Conservation (phyloP, 345 rosid genomes). For the Cardiospermum halicacabum region DNA sequence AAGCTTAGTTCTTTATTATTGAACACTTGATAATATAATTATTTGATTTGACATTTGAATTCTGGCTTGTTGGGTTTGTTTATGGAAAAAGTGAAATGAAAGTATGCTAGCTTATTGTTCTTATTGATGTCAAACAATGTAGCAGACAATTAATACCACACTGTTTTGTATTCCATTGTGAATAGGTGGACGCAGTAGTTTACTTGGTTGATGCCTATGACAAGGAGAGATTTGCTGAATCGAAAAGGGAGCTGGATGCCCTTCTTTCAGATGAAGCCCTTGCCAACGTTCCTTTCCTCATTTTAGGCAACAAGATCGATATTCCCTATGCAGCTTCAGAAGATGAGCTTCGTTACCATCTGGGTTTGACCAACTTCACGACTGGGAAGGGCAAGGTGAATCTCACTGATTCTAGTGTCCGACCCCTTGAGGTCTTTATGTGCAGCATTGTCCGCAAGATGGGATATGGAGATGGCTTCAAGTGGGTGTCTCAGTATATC, state of each 20-base stretch:
- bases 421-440: constrained; percentile 57
- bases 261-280: constrained; percentile 52
- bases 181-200: constrained; percentile 55
- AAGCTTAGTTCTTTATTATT: neutral
- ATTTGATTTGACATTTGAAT: neutral
- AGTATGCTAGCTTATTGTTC: neutral
- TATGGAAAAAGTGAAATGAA: neutral
- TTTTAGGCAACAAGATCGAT: constrained; percentile 59
- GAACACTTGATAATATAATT: neutral
- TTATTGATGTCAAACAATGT: neutral
- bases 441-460: constrained; percentile 60
- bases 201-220: constrained; percentile 60
- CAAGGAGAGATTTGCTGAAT: constrained; percentile 56
- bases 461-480: constrained; percentile 66
- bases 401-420: constrained; percentile 34
- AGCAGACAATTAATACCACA: neutral
- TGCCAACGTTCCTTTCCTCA: constrained; percentile 47
- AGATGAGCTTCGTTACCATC: constrained; percentile 48
- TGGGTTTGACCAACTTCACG: constrained; percentile 48
- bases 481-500: constrained; percentile 64
- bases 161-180: neutral
- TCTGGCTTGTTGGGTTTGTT: neutral
- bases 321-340: constrained; percentile 51
- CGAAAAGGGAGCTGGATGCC: constrained; percentile 54
- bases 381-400: constrained; percentile 55